Evolutionary conservation across 305 asterid genomes (phyloP), one percentile per base, ranked within the genome.

Genomic region (Fraxinus latifolia): DNA sequence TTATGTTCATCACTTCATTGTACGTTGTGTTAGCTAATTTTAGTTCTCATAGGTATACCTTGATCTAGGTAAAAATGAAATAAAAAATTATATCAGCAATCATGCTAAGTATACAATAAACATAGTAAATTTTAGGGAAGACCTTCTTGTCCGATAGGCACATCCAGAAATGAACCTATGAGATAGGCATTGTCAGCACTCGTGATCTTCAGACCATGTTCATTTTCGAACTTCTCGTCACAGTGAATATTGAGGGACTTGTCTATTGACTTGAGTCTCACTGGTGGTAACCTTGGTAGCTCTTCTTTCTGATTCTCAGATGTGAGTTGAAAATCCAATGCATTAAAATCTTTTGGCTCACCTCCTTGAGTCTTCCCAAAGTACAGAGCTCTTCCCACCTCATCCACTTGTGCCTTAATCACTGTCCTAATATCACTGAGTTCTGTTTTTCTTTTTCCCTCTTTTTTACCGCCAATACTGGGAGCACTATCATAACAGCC

Each of bases 101-200:
- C 31, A 5, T 11, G n/a, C 78, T 72, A 76, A 68, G 44, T 33
- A 78, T 67, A 23, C 55, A 77, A 37, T n/a, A 58, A 55, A 84
- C 75, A 79, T 73, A 36, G 80, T 71, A 78, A 25, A 39, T 80
- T 62, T 67, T 62, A 31, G 81, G 33, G 80, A 87, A 77, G 74
- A 95, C 99, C 99, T 88, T 95, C 99, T 87, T 95, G 99, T 60
- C 98, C 99, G 74, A 94, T 86, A 78, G 99, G 98, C 78, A 94
- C 97, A 84, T 95, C 98, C 80, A 94, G 91, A 90, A 90, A 95
- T 60, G 99, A 93, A 68, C 99, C 99, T 39, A 94, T 92, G 80
- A 89, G 92, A 87, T 88, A 91, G 34, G 92, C 65, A 85, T 87
- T 92, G 70, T 94, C 99, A 79, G 92, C 81, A 80, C 86, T 90